phyloP scores from a whole-genome alignment of 306 rosid species.

The Malus orientalis region DNA sequence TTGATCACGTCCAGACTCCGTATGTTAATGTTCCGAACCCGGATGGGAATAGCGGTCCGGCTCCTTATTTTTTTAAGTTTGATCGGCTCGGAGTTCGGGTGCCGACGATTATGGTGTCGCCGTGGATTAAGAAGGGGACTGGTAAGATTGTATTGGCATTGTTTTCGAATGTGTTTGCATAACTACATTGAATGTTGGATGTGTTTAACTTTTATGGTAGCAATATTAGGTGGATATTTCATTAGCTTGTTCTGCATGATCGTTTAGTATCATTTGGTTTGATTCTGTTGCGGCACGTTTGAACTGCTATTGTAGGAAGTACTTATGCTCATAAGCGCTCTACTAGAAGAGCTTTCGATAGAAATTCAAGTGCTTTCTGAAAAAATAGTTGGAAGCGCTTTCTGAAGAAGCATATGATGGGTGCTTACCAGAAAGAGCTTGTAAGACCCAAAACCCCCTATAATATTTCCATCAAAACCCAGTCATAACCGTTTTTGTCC shows the following conservation, averaged over 20 bases:
- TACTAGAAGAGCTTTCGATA: too few species aligned
- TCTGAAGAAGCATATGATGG: too few species aligned
- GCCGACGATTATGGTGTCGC: conserved; percentile 94
- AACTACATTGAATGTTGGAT: not conserved
- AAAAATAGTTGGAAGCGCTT: too few species aligned
- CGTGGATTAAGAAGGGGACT: conserved; percentile 95
- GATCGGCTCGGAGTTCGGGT: conserved; percentile 97
- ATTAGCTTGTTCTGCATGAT: not conserved
- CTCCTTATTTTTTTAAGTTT: conserved; percentile 94
- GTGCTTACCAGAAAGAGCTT: too few species aligned
- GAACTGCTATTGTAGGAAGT: not conserved
- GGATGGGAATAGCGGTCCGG: conserved; percentile 96
- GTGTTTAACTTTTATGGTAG: not conserved
- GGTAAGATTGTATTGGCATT: conserved; percentile 38
- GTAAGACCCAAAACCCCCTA: too few species aligned
- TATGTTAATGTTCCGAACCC: conserved; percentile 79
- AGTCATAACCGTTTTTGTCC: not conserved
- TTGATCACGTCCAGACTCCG: conserved; percentile 90
- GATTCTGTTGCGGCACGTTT: not conserved
- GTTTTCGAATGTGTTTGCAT: not conserved
- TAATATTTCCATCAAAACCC: not conserved
- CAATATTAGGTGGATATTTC: not conserved
- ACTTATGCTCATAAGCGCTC: not conserved
- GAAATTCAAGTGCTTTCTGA: too few species aligned
- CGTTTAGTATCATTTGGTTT: not conserved